Percentiles rank a stretch among this genome's conserved stretches.
These are phyloP conservation scores for Manihot esculenta DNA, from an alignment of 441 rosid genomes.

Conservation along the genomic window DNA sequence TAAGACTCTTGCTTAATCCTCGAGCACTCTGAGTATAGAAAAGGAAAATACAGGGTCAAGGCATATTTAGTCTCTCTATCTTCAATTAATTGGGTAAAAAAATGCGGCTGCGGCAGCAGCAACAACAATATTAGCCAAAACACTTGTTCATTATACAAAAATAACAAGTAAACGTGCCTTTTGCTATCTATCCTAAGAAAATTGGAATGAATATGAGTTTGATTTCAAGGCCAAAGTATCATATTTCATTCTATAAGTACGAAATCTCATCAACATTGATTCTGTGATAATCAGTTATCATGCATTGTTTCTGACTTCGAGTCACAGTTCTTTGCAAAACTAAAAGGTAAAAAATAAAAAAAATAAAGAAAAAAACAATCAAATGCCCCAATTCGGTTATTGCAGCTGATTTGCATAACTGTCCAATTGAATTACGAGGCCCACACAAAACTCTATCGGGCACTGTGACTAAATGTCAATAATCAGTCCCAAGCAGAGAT, in stretches of 20 bases:
- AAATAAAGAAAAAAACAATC: neutral
- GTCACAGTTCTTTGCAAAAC: neutral
- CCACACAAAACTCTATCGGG: neutral
- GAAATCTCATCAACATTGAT: neutral
- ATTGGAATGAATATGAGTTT: neutral
- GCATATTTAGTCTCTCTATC: neutral
- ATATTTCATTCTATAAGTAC: no score
- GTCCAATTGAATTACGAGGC: neutral
- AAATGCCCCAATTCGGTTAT: neutral
- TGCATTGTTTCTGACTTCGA: neutral
- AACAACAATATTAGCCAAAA: no score
- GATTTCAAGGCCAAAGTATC: neutral
- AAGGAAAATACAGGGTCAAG: neutral
- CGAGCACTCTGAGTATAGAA: slow-evolving; percentile 45
- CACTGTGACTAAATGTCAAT: neutral
- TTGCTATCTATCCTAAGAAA: neutral
- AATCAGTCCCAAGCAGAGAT: neutral
- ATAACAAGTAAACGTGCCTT: neutral
- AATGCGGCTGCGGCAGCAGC: no score
- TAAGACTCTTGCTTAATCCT: slow-evolving; percentile 50
- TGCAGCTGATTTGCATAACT: neutral
- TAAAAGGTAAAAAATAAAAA: neutral
- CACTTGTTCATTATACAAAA: neutral
- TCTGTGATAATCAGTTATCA: neutral
- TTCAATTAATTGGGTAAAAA: neutral